These are phyloP conservation scores for Lipomyces spencermartinsiae DNA, from an alignment of 805 yeast genomes.

Conservation along the genomic window DNA sequence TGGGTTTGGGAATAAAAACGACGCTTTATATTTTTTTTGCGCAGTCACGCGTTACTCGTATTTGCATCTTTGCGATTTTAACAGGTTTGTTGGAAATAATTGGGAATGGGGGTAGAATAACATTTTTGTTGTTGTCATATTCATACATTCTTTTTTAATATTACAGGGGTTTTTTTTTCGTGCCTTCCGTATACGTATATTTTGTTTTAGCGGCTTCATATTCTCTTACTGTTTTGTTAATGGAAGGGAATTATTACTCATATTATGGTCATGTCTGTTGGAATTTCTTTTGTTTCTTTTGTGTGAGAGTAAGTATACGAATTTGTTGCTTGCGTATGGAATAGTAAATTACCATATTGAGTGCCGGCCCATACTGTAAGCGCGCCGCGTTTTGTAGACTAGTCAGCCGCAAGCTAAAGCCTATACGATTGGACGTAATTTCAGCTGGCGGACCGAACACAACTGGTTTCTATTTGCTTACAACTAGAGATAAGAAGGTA, in stretches of 20 bases:
- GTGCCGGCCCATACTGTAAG: too few species aligned
- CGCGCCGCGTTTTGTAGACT: too few species aligned
- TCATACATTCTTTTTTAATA: neutral
- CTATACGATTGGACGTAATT: too few species aligned
- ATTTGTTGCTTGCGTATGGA: neutral
- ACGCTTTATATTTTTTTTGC: neutral
- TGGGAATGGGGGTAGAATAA: neutral
- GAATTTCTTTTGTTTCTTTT: neutral
- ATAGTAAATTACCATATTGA: too few species aligned
- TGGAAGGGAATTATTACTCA: neutral
- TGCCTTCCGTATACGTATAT: neutral
- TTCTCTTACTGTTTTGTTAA: slow-evolving; percentile 3
- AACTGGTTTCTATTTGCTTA: too few species aligned
- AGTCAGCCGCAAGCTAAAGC: too few species aligned
- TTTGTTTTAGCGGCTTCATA: neutral
- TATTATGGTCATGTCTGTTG: neutral
- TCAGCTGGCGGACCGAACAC: too few species aligned
- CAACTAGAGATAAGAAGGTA: too few species aligned
- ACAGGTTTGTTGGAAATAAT: neutral
- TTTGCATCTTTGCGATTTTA: neutral
- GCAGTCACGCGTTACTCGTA: neutral
- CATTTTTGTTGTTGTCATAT: neutral
- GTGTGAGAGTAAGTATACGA: neutral
- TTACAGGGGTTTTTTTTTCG: neutral
- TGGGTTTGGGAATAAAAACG: slow-evolving; percentile 7